Base-by-base conservation (phyloP, 2,329 filamentous ascomycete species). In the Leptographium flavum region DNA sequence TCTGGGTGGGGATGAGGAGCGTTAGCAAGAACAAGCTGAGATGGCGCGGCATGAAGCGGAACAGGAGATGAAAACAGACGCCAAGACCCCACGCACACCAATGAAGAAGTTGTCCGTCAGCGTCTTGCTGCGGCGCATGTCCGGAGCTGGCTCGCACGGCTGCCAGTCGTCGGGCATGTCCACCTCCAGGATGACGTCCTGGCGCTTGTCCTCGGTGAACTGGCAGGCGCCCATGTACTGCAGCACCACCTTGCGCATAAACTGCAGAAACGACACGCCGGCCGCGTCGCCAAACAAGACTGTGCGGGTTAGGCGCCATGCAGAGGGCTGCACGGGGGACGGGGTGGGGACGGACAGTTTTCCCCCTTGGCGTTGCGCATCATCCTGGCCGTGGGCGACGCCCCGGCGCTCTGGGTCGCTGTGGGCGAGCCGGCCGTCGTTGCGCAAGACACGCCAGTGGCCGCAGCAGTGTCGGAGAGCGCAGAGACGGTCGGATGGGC, bases 191-290 rank as follows among this genome's bases (percentile, higher is more conserved):
- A 41, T 31, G n/a, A 19, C 11, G 15, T 41, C 39, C 22, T 19
- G 23, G 39, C 17, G 39, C 13, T 41, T 41, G 39, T 48, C 33
- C 19, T 41, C 36, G 41, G 41, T 47, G 23, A 48, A 48, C 11
- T 22, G 27, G 21, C 42, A 48, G 4, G 42, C 42, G n/a, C 46
- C 46, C 11, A 30, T 37, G 22, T 48, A 31, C 13, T 15, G 42
- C 27, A 37, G 35, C 21, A 48, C 27, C 8, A 39, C 41, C 28
- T 41, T 25, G 3, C 40, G 42, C 14, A 48, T 17, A 31, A 48
- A 48, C 13, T 41, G 42, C 4, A 48, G 42, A 33, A 48, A 48
- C 2, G 46, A 49, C 15, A 48, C 44, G 14, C 42, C 42, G 14
- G 46, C 46, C 17, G 42, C 37, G 38, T 37, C 33, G 13, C 46